Base-by-base conservation (phyloP, 257 asterid species). In the Sherardia arvensis region DNA sequence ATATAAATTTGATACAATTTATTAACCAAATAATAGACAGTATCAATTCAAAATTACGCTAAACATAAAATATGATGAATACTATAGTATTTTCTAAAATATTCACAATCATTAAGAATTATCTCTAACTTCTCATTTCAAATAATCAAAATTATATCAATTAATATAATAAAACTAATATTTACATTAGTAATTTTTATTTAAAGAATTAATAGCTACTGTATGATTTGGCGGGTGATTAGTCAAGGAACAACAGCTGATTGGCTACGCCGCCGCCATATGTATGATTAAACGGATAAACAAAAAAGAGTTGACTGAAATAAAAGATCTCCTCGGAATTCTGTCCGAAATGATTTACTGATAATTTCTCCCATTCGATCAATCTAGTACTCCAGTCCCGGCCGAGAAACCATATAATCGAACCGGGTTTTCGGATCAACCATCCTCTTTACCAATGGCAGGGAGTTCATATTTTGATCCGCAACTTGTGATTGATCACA, bases 391-490 rank as follows among this genome's bases (percentile, higher is more conserved):
- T 25, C 60, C 33, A 54, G 32, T 20, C 60, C 1, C 45, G 10
- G 34, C 9, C 25, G 10, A 55, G 61, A 26, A 12, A 8, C 61
- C 30, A 38, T 10, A 36, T 0, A 38, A 38, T 38, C 18, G 51
- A 43, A 53, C 22, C 22, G 56, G 23, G 27, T 53, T 23, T 54
- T 17, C 20, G n/a, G 15, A 30, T n/a, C n/a, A n/a, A n/a, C n/a
- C n/a, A 27, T 27, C 15, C 17, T 15, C 38, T 22, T 22, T 12
- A 26, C n/a, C 70, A 51, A 88, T 86, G 96, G 94, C 84, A 61
- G 81, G 58, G 38, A 75, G 65, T 68, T 43, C 81, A 7, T 74
- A 56, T 47, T 48, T 85, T 47, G 92, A 90, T 74, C 94, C 97
- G 62, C 81, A 84, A 65, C 72, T 68, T 30, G 47, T 90, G 66